Evolutionary conservation across 1,139 yeast species (phyloP).

Genomic region (Groenewaldozyma auringiensis): DNA sequence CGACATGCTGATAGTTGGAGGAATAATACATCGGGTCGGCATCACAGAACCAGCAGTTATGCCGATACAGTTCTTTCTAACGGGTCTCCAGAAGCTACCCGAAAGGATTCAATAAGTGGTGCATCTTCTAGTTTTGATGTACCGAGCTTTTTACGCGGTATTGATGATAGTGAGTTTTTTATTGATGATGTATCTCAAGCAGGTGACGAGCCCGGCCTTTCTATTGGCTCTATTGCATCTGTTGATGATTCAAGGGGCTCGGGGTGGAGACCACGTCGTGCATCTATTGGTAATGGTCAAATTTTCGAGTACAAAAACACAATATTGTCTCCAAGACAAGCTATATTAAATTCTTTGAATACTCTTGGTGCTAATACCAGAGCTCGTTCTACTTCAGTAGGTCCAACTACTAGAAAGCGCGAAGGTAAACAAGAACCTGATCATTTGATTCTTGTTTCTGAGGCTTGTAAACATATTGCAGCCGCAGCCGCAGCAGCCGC

Average conservation of each 20-base stretch:
- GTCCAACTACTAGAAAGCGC: background rate
- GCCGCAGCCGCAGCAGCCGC: slow-evolving; percentile 65
- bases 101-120: background rate
- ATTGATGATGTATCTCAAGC: background rate
- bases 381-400: background rate
- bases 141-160: background rate
- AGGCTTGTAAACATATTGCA: slow-evolving; percentile 80
- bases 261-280: slow-evolving; percentile 25
- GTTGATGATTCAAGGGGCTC: slow-evolving; percentile 9
- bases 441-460: slow-evolving; percentile 62
- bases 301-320: slow-evolving; percentile 16
- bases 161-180: background rate
- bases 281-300: slow-evolving; percentile 28
- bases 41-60: no score
- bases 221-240: slow-evolving; percentile 7
- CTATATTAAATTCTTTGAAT: slow-evolving; percentile 13
- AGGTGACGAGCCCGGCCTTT: background rate
- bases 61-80: background rate
- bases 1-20: no score
- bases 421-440: slow-evolving; percentile 32
- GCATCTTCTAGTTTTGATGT: background rate
- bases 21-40: no score
- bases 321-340: background rate
- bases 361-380: slow-evolving; percentile 11
- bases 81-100: background rate